These are phyloP conservation scores for Wickerhamiella kurtzmanii DNA, from an alignment of 805 yeast species.

Conservation along the genomic window DNA sequence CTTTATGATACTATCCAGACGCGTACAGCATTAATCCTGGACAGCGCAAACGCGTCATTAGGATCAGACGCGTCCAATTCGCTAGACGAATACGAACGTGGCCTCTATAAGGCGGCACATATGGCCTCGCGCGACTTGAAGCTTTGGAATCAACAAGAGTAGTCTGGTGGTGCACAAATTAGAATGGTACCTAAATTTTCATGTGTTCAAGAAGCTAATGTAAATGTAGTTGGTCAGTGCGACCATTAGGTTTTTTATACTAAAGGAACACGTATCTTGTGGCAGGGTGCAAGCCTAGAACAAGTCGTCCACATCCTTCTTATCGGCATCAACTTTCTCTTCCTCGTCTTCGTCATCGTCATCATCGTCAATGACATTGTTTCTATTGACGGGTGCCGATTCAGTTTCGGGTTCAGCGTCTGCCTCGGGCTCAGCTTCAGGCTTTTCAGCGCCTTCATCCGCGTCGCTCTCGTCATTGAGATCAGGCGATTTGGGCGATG, in stretches of 20 bases:
- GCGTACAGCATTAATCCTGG: constrained; percentile 60
- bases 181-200: background rate
- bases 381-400: constrained; percentile 3
- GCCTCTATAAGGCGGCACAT: constrained; percentile 18
- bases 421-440: constrained; percentile 11
- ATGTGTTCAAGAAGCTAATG: too few relatives aligned
- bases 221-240: too few relatives aligned
- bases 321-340: constrained; percentile 14
- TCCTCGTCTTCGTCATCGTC: constrained; percentile 21
- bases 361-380: constrained; percentile 10
- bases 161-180: background rate
- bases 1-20: constrained; percentile 40
- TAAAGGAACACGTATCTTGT: too few relatives aligned
- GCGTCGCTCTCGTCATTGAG: constrained; percentile 25
- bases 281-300: too few relatives aligned
- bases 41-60: constrained; percentile 44
- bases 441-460: too few relatives aligned
- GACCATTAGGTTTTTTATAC: too few relatives aligned
- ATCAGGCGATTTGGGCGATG: constrained; percentile 24
- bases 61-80: constrained; percentile 27
- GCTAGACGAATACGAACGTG: constrained; percentile 29
- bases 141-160: constrained; percentile 27
- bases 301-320: constrained; percentile 20
- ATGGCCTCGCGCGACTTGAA: constrained; percentile 29
- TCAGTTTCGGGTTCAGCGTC: constrained; percentile 1